A percentile compares a stretch with the other conserved stretches of the same genome.
These are phyloP conservation scores for Leccinum subtestaceum DNA, from an alignment of 768 basidiomycete genomes.

Conservation along the genomic window DNA sequence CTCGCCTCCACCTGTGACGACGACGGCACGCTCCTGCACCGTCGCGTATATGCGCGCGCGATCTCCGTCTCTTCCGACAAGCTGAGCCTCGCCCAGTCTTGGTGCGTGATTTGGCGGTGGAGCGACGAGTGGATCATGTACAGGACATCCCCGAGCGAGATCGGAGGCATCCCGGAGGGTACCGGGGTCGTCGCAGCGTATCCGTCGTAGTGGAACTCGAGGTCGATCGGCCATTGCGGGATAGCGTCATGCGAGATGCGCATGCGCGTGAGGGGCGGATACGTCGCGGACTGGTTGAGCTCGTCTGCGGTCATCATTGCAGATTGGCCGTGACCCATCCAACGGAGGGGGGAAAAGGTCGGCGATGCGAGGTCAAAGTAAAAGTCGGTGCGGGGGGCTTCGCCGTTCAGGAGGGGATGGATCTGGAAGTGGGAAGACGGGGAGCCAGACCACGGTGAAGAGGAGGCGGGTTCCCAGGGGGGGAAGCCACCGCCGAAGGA, in stretches of 20 bases:
- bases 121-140: slow-evolving; percentile 47
- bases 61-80: slow-evolving; percentile 28
- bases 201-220: slow-evolving; percentile 39
- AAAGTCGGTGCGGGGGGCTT: slow-evolving; percentile 43
- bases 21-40: slow-evolving; percentile 31
- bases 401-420: slow-evolving; percentile 45
- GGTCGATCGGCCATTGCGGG: slow-evolving; percentile 60
- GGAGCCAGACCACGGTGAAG: slow-evolving; percentile 19
- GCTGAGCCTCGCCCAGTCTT: slow-evolving; percentile 34
- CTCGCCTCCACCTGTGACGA: slow-evolving; percentile 33
- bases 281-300: slow-evolving; percentile 50
- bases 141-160: slow-evolving; percentile 60
- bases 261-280: slow-evolving; percentile 52
- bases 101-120: slow-evolving; percentile 39
- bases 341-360: slow-evolving; percentile 42
- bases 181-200: slow-evolving; percentile 20
- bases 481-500: slow-evolving; percentile 28
- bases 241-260: slow-evolving; percentile 56
- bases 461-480: slow-evolving; percentile 21
- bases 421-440: slow-evolving; percentile 28
- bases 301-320: slow-evolving; percentile 42
- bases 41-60: slow-evolving; percentile 37
- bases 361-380: slow-evolving; percentile 56
- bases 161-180: slow-evolving; percentile 32
- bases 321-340: slow-evolving; percentile 39